Percentiles rank a stretch among this genome's conserved stretches.
Conservation (phyloP, 139 green algal species). For the Chlamydomonas asymmetrica region DNA sequence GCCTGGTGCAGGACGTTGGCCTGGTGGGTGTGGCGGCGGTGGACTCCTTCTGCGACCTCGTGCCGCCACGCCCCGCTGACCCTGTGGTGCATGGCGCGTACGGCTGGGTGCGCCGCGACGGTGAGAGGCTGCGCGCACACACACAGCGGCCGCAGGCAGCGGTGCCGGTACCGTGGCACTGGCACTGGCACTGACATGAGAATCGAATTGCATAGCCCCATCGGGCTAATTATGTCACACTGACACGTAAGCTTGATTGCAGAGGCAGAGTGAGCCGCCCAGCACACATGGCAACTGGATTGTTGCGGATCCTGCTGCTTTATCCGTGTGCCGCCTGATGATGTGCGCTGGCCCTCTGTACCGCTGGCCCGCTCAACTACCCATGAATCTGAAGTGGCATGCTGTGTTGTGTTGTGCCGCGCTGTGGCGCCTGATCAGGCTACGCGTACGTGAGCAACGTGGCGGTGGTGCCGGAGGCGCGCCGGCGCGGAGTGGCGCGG, state of each 20-base stretch:
- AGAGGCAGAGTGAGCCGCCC: no score
- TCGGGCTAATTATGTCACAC: no score
- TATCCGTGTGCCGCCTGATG: no score
- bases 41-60: slow-evolving; percentile 32
- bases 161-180: neutral
- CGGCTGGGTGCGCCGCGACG: slow-evolving; percentile 31
- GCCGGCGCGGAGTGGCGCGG: slow-evolving; percentile 41
- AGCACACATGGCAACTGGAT: neutral
- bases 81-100: slow-evolving; percentile 9
- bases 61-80: slow-evolving; percentile 12
- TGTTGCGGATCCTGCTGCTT: no score
- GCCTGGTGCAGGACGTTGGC: neutral
- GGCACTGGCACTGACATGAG: neutral
- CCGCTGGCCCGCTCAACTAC: no score
- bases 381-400: no score
- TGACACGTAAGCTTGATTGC: no score
- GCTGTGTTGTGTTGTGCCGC: neutral
- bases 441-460: slow-evolving; percentile 60
- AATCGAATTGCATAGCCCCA: neutral
- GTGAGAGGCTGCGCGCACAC: no score
- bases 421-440: neutral
- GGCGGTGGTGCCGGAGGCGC: slow-evolving; percentile 40
- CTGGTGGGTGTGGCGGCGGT: slow-evolving; percentile 21
- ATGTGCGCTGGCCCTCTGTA: no score
- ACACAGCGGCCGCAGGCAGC: no score